Base-by-base conservation (phyloP, 1,284 basidiomycete species). In the Crepidotus sp. region DNA sequence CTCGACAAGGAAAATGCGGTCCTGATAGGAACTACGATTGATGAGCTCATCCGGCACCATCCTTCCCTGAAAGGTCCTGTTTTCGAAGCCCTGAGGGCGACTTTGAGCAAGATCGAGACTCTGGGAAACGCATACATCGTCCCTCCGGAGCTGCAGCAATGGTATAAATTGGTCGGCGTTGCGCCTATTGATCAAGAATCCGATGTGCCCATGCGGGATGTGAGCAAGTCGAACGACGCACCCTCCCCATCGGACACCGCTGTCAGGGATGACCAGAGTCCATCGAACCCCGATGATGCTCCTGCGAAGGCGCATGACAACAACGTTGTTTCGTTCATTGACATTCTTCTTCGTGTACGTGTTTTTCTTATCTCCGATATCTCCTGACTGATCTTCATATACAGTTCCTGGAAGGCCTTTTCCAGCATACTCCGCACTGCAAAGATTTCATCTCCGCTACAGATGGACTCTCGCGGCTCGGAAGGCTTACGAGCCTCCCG, bases 11-110 rank as follows among this genome's bases (percentile, higher is more conserved):
- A 98, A 59, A 91, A 93, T 56, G 88, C 91, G 0, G 81, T 86
- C 17, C 67, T 90, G 35, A 80, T 98, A 45, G 96, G 96, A 2
- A 81, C 82, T 5, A 77, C 88, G 11, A 80, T 98, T 27, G 96
- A 99, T 58, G 96, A 99, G 61, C 82, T 99, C 43, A 84, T 96
- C 48, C 81, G 96, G 5, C 96, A 99, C 60, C 96, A 99, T 61
- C 96, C 96, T 2, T 73, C 77, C 1, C 70, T 98, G 44, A 95
- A 94, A 61, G 64, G 74, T 4, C 62, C 80, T 27, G 83, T 97
- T 2, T 83, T 96, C 54, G 77, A 84, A 14, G 74, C 85, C 1
- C 67, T 93, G 45, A 79, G 82, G 41, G 66, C 71, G 0, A 79
- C 83, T 1, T 66, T 98, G 53, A 67, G 72, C 45, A 76, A 75